phyloP scores from a whole-genome alignment of 2,329 filamentous ascomycete species.

The Metarhizium rileyi region DNA sequence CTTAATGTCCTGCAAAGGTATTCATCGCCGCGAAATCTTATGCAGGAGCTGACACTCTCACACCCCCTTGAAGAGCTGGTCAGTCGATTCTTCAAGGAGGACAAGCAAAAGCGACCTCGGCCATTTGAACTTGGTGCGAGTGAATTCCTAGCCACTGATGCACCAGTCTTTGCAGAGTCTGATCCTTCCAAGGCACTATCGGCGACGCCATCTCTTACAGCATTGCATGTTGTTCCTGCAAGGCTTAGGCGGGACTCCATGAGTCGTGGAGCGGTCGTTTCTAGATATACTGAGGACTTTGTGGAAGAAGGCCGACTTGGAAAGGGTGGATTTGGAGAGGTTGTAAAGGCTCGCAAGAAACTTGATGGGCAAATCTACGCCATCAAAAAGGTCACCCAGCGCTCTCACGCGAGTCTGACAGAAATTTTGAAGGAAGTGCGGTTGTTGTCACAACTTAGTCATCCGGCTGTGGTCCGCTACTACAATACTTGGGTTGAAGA shows the following conservation, averaged over 20 bases:
- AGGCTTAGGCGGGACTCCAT: constrained; percentile 54
- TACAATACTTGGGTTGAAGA: constrained; percentile 94
- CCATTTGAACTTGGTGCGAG: constrained; percentile 64
- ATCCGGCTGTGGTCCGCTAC: constrained; percentile 79
- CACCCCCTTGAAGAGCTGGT: constrained; percentile 70
- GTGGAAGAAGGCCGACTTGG: constrained; percentile 81
- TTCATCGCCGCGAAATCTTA: constrained; percentile 65
- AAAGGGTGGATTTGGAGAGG: constrained; percentile 91
- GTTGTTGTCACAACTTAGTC: constrained; percentile 82
- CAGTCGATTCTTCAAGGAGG: constrained; percentile 72
- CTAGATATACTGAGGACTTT: constrained; percentile 82
- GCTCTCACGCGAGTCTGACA: constrained; percentile 66
- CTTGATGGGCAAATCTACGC: constrained; percentile 90
- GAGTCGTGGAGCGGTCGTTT: constrained; percentile 42
- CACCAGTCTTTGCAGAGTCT: constrained; percentile 41
- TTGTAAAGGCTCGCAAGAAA: constrained; percentile 90
- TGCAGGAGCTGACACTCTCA: constrained; percentile 63
- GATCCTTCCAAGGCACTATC: constrained; percentile 30
- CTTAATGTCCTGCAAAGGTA: constrained; percentile 66
- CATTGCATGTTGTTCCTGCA: constrained; percentile 32
- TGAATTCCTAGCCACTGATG: constrained; percentile 57
- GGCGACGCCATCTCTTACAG: constrained; percentile 31
- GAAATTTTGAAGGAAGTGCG: constrained; percentile 81
- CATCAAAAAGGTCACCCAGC: constrained; percentile 90
- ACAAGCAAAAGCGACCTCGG: constrained; percentile 73